A percentile compares a stretch with the other conserved stretches of the same genome.
Evolutionary conservation across 495 filamentous ascomycete species (phyloP).

Genomic region (Penicillium pulvis): DNA sequence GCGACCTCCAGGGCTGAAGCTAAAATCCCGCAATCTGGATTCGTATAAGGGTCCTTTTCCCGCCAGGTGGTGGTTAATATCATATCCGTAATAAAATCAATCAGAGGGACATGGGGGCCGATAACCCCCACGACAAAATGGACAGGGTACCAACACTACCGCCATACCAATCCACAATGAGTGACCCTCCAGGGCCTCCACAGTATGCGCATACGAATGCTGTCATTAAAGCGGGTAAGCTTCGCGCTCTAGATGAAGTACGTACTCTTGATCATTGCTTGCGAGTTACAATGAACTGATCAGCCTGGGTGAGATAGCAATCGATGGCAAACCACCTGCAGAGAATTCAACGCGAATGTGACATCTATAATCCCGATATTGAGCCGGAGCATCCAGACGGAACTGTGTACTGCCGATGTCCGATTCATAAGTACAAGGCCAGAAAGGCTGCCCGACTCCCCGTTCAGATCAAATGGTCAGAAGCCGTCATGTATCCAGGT

Average conservation of each 20-base stretch:
- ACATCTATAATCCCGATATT: slow-evolving; percentile 50
- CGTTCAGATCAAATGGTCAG: slow-evolving; percentile 45
- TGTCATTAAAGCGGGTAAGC: slow-evolving; percentile 37
- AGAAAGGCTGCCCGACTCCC: slow-evolving; percentile 36
- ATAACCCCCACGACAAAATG: neutral
- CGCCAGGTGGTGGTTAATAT: neutral
- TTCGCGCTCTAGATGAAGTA: slow-evolving; percentile 40
- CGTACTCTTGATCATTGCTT: neutral
- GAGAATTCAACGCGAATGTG: slow-evolving; percentile 31
- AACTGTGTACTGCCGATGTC: slow-evolving; percentile 29
- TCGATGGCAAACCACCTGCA: slow-evolving; percentile 45
- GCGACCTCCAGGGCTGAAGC: neutral
- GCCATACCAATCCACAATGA: slow-evolving; percentile 3
- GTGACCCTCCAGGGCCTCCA: neutral
- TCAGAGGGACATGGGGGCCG: neutral
- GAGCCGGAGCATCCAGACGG: slow-evolving; percentile 49
- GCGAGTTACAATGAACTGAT: neutral
- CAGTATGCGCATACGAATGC: slow-evolving; percentile 29
- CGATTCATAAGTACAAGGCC: slow-evolving; percentile 34
- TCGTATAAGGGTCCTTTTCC: neutral
- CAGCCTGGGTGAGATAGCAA: slow-evolving; percentile 21
- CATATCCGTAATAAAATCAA: neutral
- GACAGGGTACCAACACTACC: neutral
- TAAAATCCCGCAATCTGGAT: neutral
- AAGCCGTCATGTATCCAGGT: slow-evolving; percentile 50